Percentiles rank a stretch among this genome's conserved stretches.
These are phyloP conservation scores for Fraxinus albicans DNA, from an alignment of 305 asterid species.

Conservation along the genomic window DNA sequence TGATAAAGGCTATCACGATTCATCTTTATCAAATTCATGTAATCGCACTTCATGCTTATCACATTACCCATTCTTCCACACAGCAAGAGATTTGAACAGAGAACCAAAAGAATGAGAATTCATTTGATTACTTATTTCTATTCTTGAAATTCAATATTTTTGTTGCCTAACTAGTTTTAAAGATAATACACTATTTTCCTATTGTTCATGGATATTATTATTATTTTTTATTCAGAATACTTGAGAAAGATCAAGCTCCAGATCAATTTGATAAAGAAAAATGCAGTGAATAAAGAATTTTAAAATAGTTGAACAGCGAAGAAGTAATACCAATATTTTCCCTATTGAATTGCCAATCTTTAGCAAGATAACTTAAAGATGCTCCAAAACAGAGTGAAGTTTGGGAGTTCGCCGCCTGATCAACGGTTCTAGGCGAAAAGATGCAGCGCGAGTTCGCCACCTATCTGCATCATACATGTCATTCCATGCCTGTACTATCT, in stretches of 20 bases:
- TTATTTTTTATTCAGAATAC: not conserved
- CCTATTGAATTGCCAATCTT: conserved; percentile 27
- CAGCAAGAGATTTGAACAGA: not conserved
- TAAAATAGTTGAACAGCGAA: conserved; percentile 21
- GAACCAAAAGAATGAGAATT: not conserved
- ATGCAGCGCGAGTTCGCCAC: conserved; percentile 71
- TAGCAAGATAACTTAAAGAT: conserved; percentile 40
- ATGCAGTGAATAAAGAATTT: conserved; percentile 15
- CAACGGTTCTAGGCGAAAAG: conserved; percentile 72
- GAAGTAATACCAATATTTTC: conserved; percentile 23
- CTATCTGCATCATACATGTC: conserved; percentile 86
- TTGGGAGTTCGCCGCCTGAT: conserved; percentile 73
- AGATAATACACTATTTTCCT: not conserved
- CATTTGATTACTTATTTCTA: not conserved
- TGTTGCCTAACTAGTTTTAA: not conserved
- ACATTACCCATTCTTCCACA: not conserved
- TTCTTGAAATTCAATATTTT: not conserved
- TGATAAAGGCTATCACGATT: not conserved
- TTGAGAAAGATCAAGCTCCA: not conserved
- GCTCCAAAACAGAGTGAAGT: conserved; percentile 72
- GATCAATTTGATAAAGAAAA: not conserved
- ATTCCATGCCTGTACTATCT: conserved; percentile 94
- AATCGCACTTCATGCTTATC: not conserved
- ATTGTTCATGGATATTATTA: not conserved
- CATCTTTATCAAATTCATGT: not conserved